Conservation (phyloP, 179 eudicot genomes). For the Sideroxylon spinosum region DNA sequence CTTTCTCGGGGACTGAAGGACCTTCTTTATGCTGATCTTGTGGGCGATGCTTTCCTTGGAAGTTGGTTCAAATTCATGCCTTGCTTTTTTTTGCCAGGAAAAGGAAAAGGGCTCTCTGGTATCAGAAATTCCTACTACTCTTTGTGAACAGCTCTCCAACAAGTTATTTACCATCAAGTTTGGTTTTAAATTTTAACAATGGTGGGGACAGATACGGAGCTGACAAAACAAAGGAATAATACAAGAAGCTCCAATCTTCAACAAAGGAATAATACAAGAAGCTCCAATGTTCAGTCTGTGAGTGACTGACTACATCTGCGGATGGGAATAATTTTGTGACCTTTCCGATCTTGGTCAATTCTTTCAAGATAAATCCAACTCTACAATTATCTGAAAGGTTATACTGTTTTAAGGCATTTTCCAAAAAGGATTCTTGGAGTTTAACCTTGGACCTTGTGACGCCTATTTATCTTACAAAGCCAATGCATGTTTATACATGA, state of each 20-base stretch:
- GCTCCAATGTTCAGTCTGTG: neutral
- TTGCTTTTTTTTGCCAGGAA: neutral
- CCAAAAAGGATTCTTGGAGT: neutral
- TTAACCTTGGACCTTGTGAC: neutral
- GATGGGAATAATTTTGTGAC: neutral
- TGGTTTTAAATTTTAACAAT: neutral
- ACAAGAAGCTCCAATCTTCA: neutral
- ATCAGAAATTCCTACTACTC: neutral
- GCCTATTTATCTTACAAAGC: neutral
- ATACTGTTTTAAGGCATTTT: neutral
- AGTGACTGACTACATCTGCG: neutral
- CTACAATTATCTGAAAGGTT: constrained; percentile 1
- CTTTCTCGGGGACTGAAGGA: too few species aligned
- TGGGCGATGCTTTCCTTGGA: neutral
- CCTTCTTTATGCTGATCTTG: neutral
- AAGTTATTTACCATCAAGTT: neutral
- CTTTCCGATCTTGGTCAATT: neutral
- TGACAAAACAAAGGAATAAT: neutral
- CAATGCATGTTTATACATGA: neutral
- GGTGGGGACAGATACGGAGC: neutral
- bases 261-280: neutral
- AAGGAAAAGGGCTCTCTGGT: neutral
- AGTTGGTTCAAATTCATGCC: neutral
- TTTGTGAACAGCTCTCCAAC: neutral
- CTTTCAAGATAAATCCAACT: neutral